phyloP scores from a whole-genome alignment of 192 early-diverging fungal genomes.

The Coemansia sp. region DNA sequence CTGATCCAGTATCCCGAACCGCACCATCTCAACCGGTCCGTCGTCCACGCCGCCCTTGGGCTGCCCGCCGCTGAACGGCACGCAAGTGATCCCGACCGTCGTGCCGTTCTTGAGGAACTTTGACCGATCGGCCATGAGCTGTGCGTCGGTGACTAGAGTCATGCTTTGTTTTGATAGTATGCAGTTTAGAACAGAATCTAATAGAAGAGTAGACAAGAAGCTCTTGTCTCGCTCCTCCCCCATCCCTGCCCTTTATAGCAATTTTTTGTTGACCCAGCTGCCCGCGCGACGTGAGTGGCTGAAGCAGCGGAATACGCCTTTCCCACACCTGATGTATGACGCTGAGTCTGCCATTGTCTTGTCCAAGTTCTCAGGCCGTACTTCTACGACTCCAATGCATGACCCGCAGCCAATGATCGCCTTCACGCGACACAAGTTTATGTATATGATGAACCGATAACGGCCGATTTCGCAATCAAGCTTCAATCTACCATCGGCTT shows the following conservation, averaged over 20 bases:
- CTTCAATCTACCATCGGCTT: neutral
- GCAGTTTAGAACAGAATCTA: neutral
- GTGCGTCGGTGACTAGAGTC: slow-evolving; percentile 22
- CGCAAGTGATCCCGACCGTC: slow-evolving; percentile 72
- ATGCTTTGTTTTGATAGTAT: neutral
- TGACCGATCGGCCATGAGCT: slow-evolving; percentile 40
- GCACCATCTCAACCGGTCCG: slow-evolving; percentile 79
- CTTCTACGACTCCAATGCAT: neutral
- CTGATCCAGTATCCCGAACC: slow-evolving; percentile 84
- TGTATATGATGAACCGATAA: neutral
- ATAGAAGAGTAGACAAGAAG: too few relatives aligned
- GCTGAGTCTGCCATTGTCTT: neutral
- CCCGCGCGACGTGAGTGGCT: neutral
- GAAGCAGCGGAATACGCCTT: neutral
- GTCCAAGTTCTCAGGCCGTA: too few relatives aligned
- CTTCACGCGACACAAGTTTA: neutral
- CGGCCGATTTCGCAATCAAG: too few relatives aligned
- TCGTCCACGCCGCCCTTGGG: slow-evolving; percentile 86
- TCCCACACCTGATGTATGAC: neutral
- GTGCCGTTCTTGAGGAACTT: slow-evolving; percentile 61
- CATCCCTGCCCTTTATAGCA: slow-evolving; percentile 2
- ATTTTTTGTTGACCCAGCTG: neutral
- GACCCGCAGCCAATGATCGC: slow-evolving; percentile 11
- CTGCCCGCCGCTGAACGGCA: slow-evolving; percentile 75
- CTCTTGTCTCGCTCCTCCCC: neutral